Evolutionary conservation across 345 rosid species (phyloP), one percentile per base, ranked within the genome.

Genomic region (Eucalyptus microcorys): DNA sequence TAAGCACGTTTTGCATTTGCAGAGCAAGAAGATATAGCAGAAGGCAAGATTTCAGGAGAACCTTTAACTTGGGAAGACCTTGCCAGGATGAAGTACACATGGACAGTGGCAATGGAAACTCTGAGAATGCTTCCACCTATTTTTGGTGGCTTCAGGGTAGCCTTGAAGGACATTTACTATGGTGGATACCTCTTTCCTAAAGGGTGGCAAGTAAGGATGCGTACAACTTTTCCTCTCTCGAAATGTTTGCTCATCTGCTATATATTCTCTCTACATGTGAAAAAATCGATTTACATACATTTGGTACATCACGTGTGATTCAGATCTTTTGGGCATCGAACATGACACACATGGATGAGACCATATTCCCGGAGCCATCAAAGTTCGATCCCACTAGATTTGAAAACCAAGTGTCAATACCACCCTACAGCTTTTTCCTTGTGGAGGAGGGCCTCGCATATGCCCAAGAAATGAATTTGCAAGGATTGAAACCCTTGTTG

Each of bases 401-500:
- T 14, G 91, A 94, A 89, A 92, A 91, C 10, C 92, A 89, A 10
- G 49, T 85, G 47, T 14, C 89, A 55, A 34, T 47, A 3, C 89
- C 91, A 19, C 93, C 94, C 12, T 93, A 86, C 53, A 87, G 90
- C 86, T 93, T 89, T 53, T 92, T 11, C 85, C 89, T n/a, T 93
- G 89, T 17, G 94, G 95, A 50, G 96, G 90, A 11, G 95, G 93
- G 7, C 92, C 94, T n/a, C 91, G 92, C 87, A 93, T 92, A n/a
- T 93, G 96, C 92, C 94, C 96, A 21, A 93, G 95, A 87, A 88
- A 89, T 15, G 94, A 93, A 88, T 92, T 94, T 88, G 94, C 94
- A 47, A 92, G 91, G 92, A 90, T 92, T 13, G 95, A 95, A 90
- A 93, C 91, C 40, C 92, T 93, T 4, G 92, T 93, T 49, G 55